Evolutionary conservation across 2,329 filamentous ascomycete genomes (phyloP).

Genomic region (Sarocladium kiliense): DNA sequence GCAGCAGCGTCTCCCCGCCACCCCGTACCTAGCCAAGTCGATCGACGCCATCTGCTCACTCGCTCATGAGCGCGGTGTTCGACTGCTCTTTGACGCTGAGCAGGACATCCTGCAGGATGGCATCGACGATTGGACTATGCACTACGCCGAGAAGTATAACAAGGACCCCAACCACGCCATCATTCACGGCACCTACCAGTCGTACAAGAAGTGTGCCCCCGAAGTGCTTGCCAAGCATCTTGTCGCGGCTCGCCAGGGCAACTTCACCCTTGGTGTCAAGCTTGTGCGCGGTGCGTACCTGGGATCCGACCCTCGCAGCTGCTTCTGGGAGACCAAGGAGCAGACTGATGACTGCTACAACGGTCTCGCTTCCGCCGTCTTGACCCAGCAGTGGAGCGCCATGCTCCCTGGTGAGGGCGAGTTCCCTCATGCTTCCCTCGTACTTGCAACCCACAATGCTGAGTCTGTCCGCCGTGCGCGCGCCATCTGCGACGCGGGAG

Average conservation of each 20-base stretch:
- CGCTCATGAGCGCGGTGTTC: slow-evolving; percentile 63
- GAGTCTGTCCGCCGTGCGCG: slow-evolving; percentile 59
- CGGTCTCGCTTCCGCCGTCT: slow-evolving; percentile 59
- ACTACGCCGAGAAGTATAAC: slow-evolving; percentile 76
- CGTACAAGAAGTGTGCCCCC: slow-evolving; percentile 64
- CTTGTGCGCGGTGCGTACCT: slow-evolving; percentile 73
- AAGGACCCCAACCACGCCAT: slow-evolving; percentile 56
- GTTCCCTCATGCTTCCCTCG: slow-evolving; percentile 57
- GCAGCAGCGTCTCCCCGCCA: slow-evolving; percentile 56
- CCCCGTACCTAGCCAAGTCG: slow-evolving; percentile 58
- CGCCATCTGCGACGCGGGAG: slow-evolving; percentile 41
- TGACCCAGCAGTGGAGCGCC: slow-evolving; percentile 46
- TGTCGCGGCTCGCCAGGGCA: slow-evolving; percentile 47
- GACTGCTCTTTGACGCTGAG: slow-evolving; percentile 81
- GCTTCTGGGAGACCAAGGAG: slow-evolving; percentile 68
- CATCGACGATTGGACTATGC: slow-evolving; percentile 74
- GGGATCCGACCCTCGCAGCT: slow-evolving; percentile 60
- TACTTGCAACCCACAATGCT: slow-evolving; percentile 81
- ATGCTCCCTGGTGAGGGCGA: slow-evolving; percentile 28
- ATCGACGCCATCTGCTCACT: slow-evolving; percentile 72
- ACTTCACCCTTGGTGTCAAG: slow-evolving; percentile 68
- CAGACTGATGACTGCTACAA: slow-evolving; percentile 72
- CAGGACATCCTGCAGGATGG: slow-evolving; percentile 73
- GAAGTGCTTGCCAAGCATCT: slow-evolving; percentile 55
- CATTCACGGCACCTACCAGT: slow-evolving; percentile 77